Conservation (phyloP, 805 yeast species). For the Dipodascus geniculatus region DNA sequence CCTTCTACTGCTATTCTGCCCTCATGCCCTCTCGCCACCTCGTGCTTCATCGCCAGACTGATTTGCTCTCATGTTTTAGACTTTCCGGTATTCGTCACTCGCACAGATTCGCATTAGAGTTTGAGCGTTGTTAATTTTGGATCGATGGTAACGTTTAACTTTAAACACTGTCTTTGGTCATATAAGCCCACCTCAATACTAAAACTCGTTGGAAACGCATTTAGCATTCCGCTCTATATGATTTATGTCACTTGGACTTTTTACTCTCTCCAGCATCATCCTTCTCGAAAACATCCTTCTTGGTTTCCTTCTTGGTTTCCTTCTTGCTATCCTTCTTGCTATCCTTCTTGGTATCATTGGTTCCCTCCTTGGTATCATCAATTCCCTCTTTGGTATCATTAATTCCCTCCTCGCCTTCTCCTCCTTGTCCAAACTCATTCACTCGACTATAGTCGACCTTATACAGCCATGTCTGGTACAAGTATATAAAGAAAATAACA, state of each 20-base stretch:
- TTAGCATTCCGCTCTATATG: too few relatives aligned
- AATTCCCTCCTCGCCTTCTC: constrained; percentile 14
- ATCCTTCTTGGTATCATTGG: too few relatives aligned
- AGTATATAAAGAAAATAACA: constrained; percentile 29
- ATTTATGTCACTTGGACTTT: neutral
- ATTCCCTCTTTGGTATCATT: too few relatives aligned
- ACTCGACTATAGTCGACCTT: constrained; percentile 30
- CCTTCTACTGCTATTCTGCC: too few relatives aligned
- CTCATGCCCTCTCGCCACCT: too few relatives aligned
- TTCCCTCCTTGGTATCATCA: neutral
- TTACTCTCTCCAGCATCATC: neutral
- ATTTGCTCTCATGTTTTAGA: too few relatives aligned
- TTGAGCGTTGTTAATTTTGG: too few relatives aligned
- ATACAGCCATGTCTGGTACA: constrained; percentile 32
- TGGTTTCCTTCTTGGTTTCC: neutral
- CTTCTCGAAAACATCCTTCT: neutral
- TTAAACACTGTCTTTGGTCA: neutral
- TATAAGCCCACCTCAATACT: neutral
- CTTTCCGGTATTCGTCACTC: too few relatives aligned
- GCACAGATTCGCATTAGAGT: too few relatives aligned
- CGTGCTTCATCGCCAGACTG: too few relatives aligned
- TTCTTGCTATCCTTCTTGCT: neutral
- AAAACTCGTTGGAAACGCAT: neutral
- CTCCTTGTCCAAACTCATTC: constrained; percentile 29
- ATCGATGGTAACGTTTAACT: too few relatives aligned